phyloP scores from a whole-genome alignment of 176 grass and related monocot genomes.

The bread wheat (Triticum aestivum) region IWGSC_CS_RefSeq_v2.1 NC_057798.1:271851751-271852250 shows the following conservation, averaged over 20 bases:
- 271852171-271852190: not conserved
- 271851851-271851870: not conserved
- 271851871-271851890: not conserved
- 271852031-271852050: conserved; percentile 86
- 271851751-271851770: not conserved
- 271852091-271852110: conserved; percentile 92
- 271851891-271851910: not conserved
- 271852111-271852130: conserved; percentile 98
- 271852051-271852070: conserved; percentile 74
- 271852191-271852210: not conserved
- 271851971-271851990: conserved; percentile 60
- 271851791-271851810: too few species aligned
- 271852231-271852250: conserved; percentile 73
- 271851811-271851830: not conserved
- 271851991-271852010: conserved; percentile 53
- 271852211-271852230: conserved; percentile 14
- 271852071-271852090: conserved; percentile 74
- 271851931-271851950: conserved; percentile 6
- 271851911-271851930: conserved; percentile 6
- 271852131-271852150: conserved; percentile 91
- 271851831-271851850: not conserved
- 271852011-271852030: conserved; percentile 86
- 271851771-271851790: not conserved
- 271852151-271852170: conserved; percentile 36
- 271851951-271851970: not conserved